Base-by-base conservation (phyloP, 495 filamentous ascomycete genomes). In the Paragyromitra xinjiangensis region DNA sequence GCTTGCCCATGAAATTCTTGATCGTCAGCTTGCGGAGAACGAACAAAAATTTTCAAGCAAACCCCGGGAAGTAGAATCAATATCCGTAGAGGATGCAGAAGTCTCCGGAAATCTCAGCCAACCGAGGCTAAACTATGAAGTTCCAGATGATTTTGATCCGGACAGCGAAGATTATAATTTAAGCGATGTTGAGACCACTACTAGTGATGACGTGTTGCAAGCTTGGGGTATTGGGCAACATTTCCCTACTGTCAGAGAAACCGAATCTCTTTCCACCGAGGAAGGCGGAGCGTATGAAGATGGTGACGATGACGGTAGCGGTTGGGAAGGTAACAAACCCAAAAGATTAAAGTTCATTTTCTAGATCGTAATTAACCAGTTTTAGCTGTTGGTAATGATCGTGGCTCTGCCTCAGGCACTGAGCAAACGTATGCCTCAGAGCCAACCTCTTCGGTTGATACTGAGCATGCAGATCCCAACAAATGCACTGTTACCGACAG, bases 91-190 rank as follows among this genome's bases (percentile, higher is more conserved):
- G 12, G n/a, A 3, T 29, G 7, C 34, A 0, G 14, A 44, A 45
- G 19, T 16, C 24, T 16, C 6, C 3, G 11, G 19, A 19, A 26
- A 37, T 34, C 26, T 42, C 24, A 48, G 22, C 12, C 58, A 19
- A 8, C 14, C 39, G 3, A 22, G 26, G 1, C 50, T 42, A 7
- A 48, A 64, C 42, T 77, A 73, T 26, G 50, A 73, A 1, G 16
- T 73, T 59, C 74, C 74, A 40, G 61, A 59, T 2, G 69, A 73
- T 19, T 73, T 77, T 29, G 74, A 77, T 53, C 68, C 74, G 7
- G 68, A 77, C 0, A 55, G 53, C 16, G 40, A 39, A 24, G 56
- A 77, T 61, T 45, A 50, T 24, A 24, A 45, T 26, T 24, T 77
- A 0, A 77, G 74, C 8, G 74, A 77, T 44, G 51, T 66, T 5